phyloP scores from a whole-genome alignment of 2,329 filamentous ascomycete species.

The Cladobotryum mycophilum region DNA sequence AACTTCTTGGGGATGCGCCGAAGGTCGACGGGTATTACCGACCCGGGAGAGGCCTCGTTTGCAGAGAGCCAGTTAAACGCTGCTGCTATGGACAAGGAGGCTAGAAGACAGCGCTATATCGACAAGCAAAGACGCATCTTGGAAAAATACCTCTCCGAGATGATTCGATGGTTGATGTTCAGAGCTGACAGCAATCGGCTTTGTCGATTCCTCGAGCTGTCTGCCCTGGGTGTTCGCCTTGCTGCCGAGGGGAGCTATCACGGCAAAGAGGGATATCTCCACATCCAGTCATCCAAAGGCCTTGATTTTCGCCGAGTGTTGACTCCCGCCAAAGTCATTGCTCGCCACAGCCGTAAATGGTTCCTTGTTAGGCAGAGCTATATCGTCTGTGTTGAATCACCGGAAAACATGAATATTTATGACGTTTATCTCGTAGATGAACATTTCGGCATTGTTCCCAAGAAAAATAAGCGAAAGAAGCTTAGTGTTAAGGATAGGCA shows the following conservation, averaged over 20 bases:
- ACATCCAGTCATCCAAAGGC: constrained; percentile 87
- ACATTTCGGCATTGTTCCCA: constrained; percentile 75
- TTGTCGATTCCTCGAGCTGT: constrained; percentile 93
- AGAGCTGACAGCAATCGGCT: constrained; percentile 89
- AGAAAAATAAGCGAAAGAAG: constrained; percentile 52
- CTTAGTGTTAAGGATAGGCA: constrained; percentile 55
- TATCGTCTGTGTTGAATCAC: constrained; percentile 95
- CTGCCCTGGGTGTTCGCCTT: constrained; percentile 84
- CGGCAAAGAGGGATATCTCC: constrained; percentile 90
- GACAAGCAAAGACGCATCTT: constrained; percentile 79
- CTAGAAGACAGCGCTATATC: constrained; percentile 54
- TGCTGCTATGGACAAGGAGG: constrained; percentile 42
- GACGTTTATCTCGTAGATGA: constrained; percentile 96
- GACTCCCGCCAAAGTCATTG: constrained; percentile 71
- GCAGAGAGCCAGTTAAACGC: constrained; percentile 35
- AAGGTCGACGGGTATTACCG: constrained; percentile 45
- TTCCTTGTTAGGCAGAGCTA: constrained; percentile 98
- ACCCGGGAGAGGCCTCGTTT: constrained; percentile 39
- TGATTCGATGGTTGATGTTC: constrained; percentile 97
- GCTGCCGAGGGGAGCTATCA: constrained; percentile 96
- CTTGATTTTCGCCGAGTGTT: constrained; percentile 78
- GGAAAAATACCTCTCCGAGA: constrained; percentile 84
- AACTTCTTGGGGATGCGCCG: constrained; percentile 48
- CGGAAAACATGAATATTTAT: constrained; percentile 97
- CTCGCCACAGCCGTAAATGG: constrained; percentile 88